phyloP scores from a whole-genome alignment of 179 eudicot species.

The Amaranthus tricolor region DNA sequence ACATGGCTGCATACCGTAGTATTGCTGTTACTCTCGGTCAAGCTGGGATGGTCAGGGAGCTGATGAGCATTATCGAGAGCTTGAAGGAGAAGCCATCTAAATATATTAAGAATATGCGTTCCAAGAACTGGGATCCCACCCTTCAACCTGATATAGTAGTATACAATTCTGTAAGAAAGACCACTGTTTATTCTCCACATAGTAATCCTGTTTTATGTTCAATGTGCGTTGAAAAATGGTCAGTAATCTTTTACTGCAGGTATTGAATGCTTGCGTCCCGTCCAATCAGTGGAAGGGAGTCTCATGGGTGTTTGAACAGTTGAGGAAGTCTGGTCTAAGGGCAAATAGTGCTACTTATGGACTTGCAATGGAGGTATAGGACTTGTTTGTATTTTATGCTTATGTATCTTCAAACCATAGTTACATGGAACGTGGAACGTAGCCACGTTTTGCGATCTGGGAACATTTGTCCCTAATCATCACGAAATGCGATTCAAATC shows the following conservation, averaged over 20 bases:
- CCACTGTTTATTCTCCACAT: not conserved
- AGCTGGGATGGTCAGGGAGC: constrained; percentile 83
- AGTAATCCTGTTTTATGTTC: not conserved
- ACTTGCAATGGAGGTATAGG: constrained; percentile 93
- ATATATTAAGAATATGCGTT: constrained; percentile 48
- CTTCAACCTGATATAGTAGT: constrained; percentile 85
- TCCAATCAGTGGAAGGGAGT: constrained; percentile 91
- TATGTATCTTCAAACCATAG: not conserved
- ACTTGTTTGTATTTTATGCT: constrained; percentile 3
- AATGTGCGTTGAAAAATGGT: not conserved
- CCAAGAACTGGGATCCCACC: constrained; percentile 72
- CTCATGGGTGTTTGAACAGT: constrained; percentile 85
- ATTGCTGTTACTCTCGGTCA: constrained; percentile 86
- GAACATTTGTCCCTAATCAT: no score
- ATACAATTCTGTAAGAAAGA: constrained; percentile 76
- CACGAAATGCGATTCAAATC: no score
- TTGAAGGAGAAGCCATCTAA: constrained; percentile 73
- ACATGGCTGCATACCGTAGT: constrained; percentile 92
- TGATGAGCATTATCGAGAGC: constrained; percentile 60
- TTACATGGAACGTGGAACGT: no score
- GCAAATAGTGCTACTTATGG: constrained; percentile 91
- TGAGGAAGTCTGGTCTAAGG: constrained; percentile 60
- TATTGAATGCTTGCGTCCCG: constrained; percentile 83
- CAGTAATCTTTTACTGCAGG: constrained; percentile 33
- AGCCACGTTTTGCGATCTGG: no score